phyloP scores from a whole-genome alignment of 768 basidiomycete species.

The Mycena belliarum region DNA sequence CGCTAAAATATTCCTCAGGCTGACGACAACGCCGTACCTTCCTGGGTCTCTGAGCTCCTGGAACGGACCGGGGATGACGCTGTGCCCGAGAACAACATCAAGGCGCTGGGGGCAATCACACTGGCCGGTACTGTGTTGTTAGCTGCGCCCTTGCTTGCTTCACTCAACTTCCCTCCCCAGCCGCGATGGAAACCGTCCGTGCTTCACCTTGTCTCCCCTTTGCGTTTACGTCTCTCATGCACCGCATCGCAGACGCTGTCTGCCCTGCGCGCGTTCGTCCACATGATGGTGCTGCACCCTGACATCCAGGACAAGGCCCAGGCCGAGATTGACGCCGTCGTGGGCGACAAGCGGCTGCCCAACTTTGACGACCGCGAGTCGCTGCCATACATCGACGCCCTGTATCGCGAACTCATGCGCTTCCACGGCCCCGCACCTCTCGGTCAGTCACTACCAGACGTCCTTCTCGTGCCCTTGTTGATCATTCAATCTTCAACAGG shows the following conservation, averaged over 20 bases:
- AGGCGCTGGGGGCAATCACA: constrained; percentile 20
- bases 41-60: constrained; percentile 22
- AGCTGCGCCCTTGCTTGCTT: no score
- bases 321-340: constrained; percentile 30
- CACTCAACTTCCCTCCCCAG: not conserved
- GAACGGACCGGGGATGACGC: constrained; percentile 12
- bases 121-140: constrained; percentile 7
- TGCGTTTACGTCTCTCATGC: not conserved
- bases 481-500: constrained; percentile 1
- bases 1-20: not conserved
- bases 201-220: not conserved
- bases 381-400: constrained; percentile 15
- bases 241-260: constrained; percentile 31
- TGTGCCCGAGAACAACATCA: constrained; percentile 19
- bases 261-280: constrained; percentile 31
- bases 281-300: constrained; percentile 35
- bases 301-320: constrained; percentile 32
- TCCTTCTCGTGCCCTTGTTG: not conserved
- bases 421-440: constrained; percentile 19
- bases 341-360: constrained; percentile 20
- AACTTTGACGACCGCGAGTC: constrained; percentile 20
- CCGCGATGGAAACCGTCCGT: constrained; percentile 24
- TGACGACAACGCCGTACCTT: constrained; percentile 19
- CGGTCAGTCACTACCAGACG: constrained; percentile 3
- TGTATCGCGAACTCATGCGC: constrained; percentile 19